Conservation (phyloP, 495 filamentous ascomycete genomes). For the Aspergillus ostianus region DNA sequence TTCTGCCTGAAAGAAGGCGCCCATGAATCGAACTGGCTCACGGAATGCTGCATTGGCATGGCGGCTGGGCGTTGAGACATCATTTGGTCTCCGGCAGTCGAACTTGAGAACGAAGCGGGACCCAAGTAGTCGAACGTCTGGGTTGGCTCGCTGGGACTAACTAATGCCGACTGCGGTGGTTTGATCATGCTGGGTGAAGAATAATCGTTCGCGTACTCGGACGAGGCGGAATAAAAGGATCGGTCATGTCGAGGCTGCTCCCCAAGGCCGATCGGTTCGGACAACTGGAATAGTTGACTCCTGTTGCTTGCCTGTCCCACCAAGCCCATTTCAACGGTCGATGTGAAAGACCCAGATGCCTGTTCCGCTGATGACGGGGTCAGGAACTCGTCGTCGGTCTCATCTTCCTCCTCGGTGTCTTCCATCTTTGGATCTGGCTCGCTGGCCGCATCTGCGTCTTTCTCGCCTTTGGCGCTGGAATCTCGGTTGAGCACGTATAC, state of each 20-base stretch:
- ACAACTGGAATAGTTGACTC: conserved; percentile 27
- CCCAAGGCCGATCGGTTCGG: conserved; percentile 36
- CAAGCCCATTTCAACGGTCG: conserved; percentile 28
- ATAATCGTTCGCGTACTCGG: conserved; percentile 36
- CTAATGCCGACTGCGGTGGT: conserved; percentile 29
- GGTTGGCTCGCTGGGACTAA: conserved; percentile 33
- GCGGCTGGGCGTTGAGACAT: conserved; percentile 22
- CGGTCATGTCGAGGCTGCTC: conserved; percentile 31
- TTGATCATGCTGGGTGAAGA: conserved; percentile 34
- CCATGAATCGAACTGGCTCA: conserved; percentile 37
- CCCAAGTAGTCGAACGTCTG: conserved; percentile 34
- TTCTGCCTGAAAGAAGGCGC: conserved; percentile 39
- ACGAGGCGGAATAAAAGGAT: conserved; percentile 29
- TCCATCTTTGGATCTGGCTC: conserved; percentile 27
- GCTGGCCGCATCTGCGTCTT: conserved; percentile 34
- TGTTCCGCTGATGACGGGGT: conserved; percentile 34
- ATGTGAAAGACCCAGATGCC: conserved; percentile 25
- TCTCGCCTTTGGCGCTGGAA: conserved; percentile 37
- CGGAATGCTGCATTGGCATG: conserved; percentile 23
- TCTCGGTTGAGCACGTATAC: conserved; percentile 42
- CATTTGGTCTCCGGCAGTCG: conserved; percentile 19
- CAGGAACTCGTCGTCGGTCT: conserved; percentile 30
- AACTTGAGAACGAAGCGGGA: conserved; percentile 25
- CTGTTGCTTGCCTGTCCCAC: conserved; percentile 18
- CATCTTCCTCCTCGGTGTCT: conserved; percentile 18